Percentiles rank a stretch among this genome's conserved stretches.
These are phyloP conservation scores for Sophora flavescens DNA, from an alignment of 306 rosid species.

Conservation along the genomic window DNA sequence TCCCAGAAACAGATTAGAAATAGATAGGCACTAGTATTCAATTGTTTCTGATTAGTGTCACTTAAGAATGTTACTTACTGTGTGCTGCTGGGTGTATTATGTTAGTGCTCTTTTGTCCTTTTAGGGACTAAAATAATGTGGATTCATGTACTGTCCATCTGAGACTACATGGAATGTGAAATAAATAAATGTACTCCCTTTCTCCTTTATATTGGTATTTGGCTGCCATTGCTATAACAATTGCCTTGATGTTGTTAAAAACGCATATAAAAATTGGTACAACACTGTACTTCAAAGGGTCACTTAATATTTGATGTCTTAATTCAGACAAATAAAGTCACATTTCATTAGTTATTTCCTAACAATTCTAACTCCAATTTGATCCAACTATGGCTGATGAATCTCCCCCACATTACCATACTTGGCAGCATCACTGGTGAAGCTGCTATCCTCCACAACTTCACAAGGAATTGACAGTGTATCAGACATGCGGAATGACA, in stretches of 20 bases:
- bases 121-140: constrained; percentile 39
- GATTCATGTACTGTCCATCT: constrained; percentile 36
- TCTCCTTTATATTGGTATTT: neutral
- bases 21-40: constrained; percentile 6
- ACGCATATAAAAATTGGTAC: neutral
- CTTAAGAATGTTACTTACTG: constrained; percentile 15
- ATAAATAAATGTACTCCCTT: constrained; percentile 6
- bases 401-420: no score
- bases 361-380: no score
- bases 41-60: constrained; percentile 19
- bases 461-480: no score
- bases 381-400: no score
- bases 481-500: no score
- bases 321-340: neutral
- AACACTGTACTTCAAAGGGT: neutral
- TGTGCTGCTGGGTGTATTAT: neutral
- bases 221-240: neutral
- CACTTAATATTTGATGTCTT: neutral
- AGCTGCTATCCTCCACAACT: no score
- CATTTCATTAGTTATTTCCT: neutral
- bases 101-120: constrained; percentile 7
- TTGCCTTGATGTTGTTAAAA: neutral
- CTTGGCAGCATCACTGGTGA: no score
- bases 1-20: neutral
- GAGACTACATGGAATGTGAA: constrained; percentile 39